Conservation (phyloP, 129 eudicot species). For the Kitagawia praeruptora region DNA sequence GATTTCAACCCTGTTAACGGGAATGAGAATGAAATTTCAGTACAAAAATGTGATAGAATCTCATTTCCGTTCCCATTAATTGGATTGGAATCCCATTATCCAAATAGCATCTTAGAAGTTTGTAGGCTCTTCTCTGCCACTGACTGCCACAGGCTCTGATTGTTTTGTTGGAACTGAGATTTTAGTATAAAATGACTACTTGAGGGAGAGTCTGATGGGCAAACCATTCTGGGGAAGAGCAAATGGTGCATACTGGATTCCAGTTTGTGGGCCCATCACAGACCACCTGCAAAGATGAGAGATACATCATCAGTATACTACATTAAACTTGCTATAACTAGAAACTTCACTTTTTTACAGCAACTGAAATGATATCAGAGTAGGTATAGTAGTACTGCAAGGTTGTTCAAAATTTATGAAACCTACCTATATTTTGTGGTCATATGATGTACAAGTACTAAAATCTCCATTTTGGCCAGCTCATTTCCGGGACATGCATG, state of each 20-base stretch:
- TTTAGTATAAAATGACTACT: slow-evolving; percentile 9
- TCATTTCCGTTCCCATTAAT: too few species aligned
- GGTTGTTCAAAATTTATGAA: not conserved
- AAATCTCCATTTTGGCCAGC: slow-evolving; percentile 83
- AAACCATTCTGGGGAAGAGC: slow-evolving; percentile 96
- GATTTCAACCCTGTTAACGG: too few species aligned
- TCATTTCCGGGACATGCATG: slow-evolving; percentile 97
- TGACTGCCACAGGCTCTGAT: not conserved
- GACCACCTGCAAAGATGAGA: slow-evolving; percentile 60
- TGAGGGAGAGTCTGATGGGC: slow-evolving; percentile 54
- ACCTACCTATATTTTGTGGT: slow-evolving; percentile 92
- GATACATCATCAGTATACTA: slow-evolving; percentile 1
- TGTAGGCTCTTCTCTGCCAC: not conserved
- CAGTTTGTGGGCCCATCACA: slow-evolving; percentile 86
- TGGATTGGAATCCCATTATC: too few species aligned
- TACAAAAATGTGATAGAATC: too few species aligned
- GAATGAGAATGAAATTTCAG: too few species aligned
- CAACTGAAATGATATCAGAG: not conserved
- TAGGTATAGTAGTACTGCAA: slow-evolving; percentile 1
- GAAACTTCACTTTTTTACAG: slow-evolving; percentile 7
- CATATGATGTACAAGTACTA: slow-evolving; percentile 75
- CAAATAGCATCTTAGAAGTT: not conserved
- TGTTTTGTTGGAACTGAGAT: not conserved
- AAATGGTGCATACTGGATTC: slow-evolving; percentile 86
- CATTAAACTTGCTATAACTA: slow-evolving; percentile 20